Conservation (phyloP, 2,329 filamentous ascomycete genomes). For the Gnomoniopsis sp. region DNA sequence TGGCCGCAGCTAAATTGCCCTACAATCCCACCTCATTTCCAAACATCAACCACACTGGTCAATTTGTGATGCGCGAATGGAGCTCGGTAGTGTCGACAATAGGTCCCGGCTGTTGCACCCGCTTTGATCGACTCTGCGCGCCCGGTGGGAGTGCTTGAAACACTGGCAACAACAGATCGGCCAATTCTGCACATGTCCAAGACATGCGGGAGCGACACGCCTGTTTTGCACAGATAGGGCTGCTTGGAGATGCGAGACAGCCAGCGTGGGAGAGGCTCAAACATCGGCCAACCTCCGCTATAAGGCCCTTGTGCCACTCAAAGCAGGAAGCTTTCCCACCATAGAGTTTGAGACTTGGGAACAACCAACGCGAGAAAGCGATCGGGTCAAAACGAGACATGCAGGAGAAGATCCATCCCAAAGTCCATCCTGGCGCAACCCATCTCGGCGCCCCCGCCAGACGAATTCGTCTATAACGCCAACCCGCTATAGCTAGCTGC, state of each 20-base stretch:
- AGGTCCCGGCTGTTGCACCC: background rate
- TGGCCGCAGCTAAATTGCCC: background rate
- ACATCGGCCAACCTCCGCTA: background rate
- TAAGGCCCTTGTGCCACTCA: background rate
- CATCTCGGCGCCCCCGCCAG: background rate
- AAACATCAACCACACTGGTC: background rate
- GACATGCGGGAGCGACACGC: background rate
- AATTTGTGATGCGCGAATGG: background rate
- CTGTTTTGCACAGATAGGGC: background rate
- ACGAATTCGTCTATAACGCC: background rate
- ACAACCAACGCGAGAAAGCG: background rate
- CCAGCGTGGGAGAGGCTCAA: background rate
- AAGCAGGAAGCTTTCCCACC: background rate
- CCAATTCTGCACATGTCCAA: background rate
- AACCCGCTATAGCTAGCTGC: background rate
- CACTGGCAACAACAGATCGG: conserved; percentile 3
- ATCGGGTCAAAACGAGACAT: background rate
- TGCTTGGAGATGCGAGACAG: background rate
- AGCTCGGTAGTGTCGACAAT: background rate
- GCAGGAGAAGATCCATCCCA: background rate
- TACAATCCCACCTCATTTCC: background rate
- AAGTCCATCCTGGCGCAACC: background rate
- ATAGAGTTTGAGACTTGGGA: background rate
- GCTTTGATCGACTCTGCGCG: background rate
- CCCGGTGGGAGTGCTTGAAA: background rate